phyloP scores from a whole-genome alignment of 495 filamentous ascomycete species.

The Trichoderma orchidacearum region DNA sequence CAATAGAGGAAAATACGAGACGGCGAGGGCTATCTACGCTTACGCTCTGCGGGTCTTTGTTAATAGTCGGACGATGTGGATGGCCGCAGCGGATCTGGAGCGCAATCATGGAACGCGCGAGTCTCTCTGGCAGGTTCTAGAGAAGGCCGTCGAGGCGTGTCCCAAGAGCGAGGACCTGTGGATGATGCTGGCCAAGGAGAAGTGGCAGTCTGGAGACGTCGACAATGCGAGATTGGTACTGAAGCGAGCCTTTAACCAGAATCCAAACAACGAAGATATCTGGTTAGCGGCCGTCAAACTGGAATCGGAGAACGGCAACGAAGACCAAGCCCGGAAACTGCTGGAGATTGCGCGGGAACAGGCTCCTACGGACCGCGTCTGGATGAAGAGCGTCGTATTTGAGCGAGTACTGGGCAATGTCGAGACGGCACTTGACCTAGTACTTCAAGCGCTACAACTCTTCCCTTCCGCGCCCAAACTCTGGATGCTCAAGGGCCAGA shows the following conservation, averaged over 20 bases:
- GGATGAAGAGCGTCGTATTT: slow-evolving; percentile 88
- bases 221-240: slow-evolving; percentile 76
- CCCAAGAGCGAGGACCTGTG: slow-evolving; percentile 83
- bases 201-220: slow-evolving; percentile 73
- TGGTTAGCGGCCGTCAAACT: slow-evolving; percentile 92
- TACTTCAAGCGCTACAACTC: slow-evolving; percentile 72
- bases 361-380: slow-evolving; percentile 88
- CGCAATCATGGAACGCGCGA: slow-evolving; percentile 80
- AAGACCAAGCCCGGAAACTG: slow-evolving; percentile 66
- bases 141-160: slow-evolving; percentile 88
- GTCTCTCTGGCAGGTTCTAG: slow-evolving; percentile 67
- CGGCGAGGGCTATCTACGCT: slow-evolving; percentile 82
- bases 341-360: slow-evolving; percentile 68
- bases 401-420: slow-evolving; percentile 71
- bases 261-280: slow-evolving; percentile 92
- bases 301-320: slow-evolving; percentile 73
- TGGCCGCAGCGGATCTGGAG: slow-evolving; percentile 82
- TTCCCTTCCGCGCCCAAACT: slow-evolving; percentile 82
- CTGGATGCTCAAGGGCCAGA: slow-evolving; percentile 98
- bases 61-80: slow-evolving; percentile 71
- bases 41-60: slow-evolving; percentile 82
- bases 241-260: slow-evolving; percentile 78
- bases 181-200: slow-evolving; percentile 91
- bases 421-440: slow-evolving; percentile 72
- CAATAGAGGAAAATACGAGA: slow-evolving; percentile 67